These are phyloP conservation scores for Exophiala oligosperma DNA, from an alignment of 2,329 filamentous ascomycete species.

Conservation along the genomic window DNA sequence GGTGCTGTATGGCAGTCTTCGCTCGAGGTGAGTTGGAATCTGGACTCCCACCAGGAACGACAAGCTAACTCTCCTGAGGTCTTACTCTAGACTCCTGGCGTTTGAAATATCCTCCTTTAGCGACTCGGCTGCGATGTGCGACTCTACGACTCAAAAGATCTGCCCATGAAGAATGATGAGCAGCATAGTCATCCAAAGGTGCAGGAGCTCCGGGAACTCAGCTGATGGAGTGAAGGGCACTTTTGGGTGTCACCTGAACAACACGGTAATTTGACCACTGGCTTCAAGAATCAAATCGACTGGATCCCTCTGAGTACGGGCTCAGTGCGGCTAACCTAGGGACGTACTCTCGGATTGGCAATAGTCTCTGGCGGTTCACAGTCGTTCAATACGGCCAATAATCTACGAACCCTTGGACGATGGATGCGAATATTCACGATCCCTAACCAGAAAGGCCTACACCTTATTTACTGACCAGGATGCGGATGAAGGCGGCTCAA, in stretches of 20 bases:
- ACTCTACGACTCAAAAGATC: slow-evolving; percentile 57
- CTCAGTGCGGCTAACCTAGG: slow-evolving; percentile 63
- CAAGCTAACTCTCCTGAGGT: slow-evolving; percentile 44
- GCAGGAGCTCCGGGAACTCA: slow-evolving; percentile 61
- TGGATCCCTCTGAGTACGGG: slow-evolving; percentile 66
- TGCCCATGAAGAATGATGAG: slow-evolving; percentile 65
- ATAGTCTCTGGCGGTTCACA: slow-evolving; percentile 66
- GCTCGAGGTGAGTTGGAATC: slow-evolving; percentile 38
- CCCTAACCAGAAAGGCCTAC: slow-evolving; percentile 66
- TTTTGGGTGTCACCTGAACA: slow-evolving; percentile 67
- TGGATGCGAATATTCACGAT: slow-evolving; percentile 72
- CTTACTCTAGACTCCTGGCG: slow-evolving; percentile 62
- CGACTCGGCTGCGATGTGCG: slow-evolving; percentile 67
- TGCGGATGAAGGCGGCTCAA: slow-evolving; percentile 44
- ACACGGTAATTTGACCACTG: slow-evolving; percentile 60
- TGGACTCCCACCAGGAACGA: too few relatives aligned
- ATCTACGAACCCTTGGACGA: slow-evolving; percentile 61
- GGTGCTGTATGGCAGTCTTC: slow-evolving; percentile 62
- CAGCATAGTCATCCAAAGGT: slow-evolving; percentile 61
- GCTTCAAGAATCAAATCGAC: slow-evolving; percentile 50
- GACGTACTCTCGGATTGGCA: slow-evolving; percentile 61
- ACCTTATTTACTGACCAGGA: slow-evolving; percentile 60
- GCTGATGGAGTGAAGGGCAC: slow-evolving; percentile 66
- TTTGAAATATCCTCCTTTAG: slow-evolving; percentile 61
- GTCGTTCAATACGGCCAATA: slow-evolving; percentile 67